Base-by-base conservation (phyloP, 2,329 filamentous ascomycete species). In the Aphanocladium album region DNA sequence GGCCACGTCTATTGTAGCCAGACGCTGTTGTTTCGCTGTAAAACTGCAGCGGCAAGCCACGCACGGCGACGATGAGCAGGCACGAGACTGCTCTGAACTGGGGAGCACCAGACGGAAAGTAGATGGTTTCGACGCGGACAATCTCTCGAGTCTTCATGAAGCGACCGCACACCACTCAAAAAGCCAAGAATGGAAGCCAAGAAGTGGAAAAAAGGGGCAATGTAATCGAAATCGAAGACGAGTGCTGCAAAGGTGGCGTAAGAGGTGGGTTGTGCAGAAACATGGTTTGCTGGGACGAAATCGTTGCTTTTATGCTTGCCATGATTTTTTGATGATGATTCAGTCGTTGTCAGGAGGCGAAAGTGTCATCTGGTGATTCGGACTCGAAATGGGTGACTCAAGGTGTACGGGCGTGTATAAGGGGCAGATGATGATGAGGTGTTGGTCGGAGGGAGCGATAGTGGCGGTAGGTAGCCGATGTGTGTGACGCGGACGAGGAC, bases 21-120 rank as follows among this genome's bases (percentile, higher is more conserved):
- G 75, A 74, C 0, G 74, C 79, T 16, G 80, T 71, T 23, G 80
- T 71, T 51, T 82, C 72, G 74, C 75, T 80, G 17, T 76, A 79
- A 6, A 59, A 43, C 6, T 27, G 35, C n/a, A 43, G 56, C n/a
- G 35, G 46, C 2, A 39, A 21, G 25, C 14, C 33, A n/a, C 17
- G 9, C 21, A 27, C 35, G 4, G 35, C 19, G n/a, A 43, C 35
- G 33, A 49, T 49, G 33, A 46, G 33, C 9, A 49, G n/a, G 16
- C 46, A 50, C 45, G 55, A 14, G 12, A 57, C 35, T 30, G 21
- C 14, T 80, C 80, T 2, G 80, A 77, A 49, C 69, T 66, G 2
- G 80, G 80, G 19, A 82, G 70, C 45, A 17, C 55, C 55, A 9
- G 55, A 45, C 17, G 55, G 41, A 21, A 57, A 41, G 30, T 69